Evolutionary conservation across 2,329 filamentous ascomycete species (phyloP).

Genomic region (Botryotinia calthae): DNA sequence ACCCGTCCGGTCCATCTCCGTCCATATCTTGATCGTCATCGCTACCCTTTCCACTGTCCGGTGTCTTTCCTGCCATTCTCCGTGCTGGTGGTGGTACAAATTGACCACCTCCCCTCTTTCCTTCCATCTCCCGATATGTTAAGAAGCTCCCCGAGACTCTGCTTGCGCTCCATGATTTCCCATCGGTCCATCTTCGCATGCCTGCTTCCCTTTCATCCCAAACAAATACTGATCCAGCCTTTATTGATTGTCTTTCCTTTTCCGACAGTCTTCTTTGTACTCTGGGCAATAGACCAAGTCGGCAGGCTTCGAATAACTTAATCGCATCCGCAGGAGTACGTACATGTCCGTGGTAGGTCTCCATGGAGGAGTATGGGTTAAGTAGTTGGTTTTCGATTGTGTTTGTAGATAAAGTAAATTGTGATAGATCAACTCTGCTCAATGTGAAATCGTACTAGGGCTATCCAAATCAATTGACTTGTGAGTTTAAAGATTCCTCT

Average conservation of each 20-base stretch:
- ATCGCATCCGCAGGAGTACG: slow-evolving; percentile 96
- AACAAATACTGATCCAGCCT: slow-evolving; percentile 97
- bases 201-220: slow-evolving; percentile 98
- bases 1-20: slow-evolving; percentile 77
- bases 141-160: slow-evolving; percentile 95
- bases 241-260: slow-evolving; percentile 94
- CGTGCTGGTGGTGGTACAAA: slow-evolving; percentile 59
- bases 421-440: background rate
- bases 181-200: slow-evolving; percentile 98
- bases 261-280: slow-evolving; percentile 96
- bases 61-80: slow-evolving; percentile 68
- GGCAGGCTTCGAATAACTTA: slow-evolving; percentile 96
- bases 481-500: background rate
- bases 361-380: slow-evolving; percentile 58
- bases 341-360: slow-evolving; percentile 94
- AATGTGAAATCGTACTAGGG: background rate
- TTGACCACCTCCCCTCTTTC: slow-evolving; percentile 79
- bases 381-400: slow-evolving; percentile 20
- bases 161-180: slow-evolving; percentile 98
- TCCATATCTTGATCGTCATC: slow-evolving; percentile 75
- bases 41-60: slow-evolving; percentile 75
- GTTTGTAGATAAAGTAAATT: background rate
- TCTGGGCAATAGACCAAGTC: slow-evolving; percentile 81
- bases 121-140: slow-evolving; percentile 98
- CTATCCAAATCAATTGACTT: background rate